These are phyloP conservation scores for Polychaeton citri DNA, from an alignment of 2,329 filamentous ascomycete genomes.

Conservation along the genomic window DNA sequence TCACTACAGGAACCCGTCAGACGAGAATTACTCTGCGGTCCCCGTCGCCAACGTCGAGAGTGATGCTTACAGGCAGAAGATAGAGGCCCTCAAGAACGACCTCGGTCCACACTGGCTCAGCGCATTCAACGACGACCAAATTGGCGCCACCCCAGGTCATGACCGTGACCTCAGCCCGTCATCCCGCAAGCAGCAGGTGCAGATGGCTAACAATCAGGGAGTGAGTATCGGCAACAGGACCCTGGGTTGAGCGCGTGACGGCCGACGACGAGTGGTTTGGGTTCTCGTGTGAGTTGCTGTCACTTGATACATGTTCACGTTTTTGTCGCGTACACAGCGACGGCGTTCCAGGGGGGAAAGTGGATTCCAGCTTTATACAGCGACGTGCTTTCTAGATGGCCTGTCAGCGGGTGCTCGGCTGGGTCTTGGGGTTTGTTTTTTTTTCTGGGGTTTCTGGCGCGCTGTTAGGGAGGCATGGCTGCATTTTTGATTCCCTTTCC, in stretches of 20 bases:
- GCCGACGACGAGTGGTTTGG: too few relatives aligned
- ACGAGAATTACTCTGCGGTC: background rate
- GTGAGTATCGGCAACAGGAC: slow-evolving; percentile 20
- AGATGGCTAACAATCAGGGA: slow-evolving; percentile 13
- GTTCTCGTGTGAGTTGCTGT: too few relatives aligned
- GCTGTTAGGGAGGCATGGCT: too few relatives aligned
- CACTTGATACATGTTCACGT: too few relatives aligned
- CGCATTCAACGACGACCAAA: slow-evolving; percentile 65
- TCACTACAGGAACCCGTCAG: slow-evolving; percentile 1
- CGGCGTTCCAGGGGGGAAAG: background rate
- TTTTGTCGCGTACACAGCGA: background rate
- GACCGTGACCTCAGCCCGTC: slow-evolving; percentile 15
- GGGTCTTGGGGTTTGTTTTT: background rate
- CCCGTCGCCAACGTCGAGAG: slow-evolving; percentile 15
- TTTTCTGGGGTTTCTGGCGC: background rate
- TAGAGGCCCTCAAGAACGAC: slow-evolving; percentile 72
- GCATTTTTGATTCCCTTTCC: too few relatives aligned
- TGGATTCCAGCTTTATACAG: background rate
- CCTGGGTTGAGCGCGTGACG: slow-evolving; percentile 19
- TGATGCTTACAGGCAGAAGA: slow-evolving; percentile 61
- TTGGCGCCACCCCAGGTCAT: slow-evolving; percentile 21
- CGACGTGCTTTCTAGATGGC: background rate
- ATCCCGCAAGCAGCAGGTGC: slow-evolving; percentile 11
- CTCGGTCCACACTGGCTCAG: slow-evolving; percentile 81
- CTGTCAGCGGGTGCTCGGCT: background rate